These are phyloP conservation scores for Fusarium drepaniforme DNA, from an alignment of 2,329 filamentous ascomycete species.

Conservation along the genomic window DNA sequence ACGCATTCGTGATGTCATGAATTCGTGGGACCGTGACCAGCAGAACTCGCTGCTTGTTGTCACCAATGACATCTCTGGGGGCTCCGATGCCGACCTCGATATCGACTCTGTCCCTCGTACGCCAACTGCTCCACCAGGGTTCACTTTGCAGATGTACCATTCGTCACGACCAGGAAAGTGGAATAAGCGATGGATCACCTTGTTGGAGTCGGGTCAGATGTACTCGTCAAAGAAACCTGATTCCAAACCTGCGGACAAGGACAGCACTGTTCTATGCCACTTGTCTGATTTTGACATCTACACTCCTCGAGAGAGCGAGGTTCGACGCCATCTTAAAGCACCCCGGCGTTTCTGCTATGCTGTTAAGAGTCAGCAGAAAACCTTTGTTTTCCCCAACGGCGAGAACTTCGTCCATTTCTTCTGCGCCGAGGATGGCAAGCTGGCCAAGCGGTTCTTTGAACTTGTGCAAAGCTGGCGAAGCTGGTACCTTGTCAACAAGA, in stretches of 20 bases:
- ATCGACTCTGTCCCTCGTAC: conserved; percentile 70
- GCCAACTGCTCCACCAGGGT: conserved; percentile 72
- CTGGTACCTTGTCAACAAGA: conserved; percentile 87
- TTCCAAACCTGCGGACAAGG: conserved; percentile 72
- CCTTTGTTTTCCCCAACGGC: conserved; percentile 82
- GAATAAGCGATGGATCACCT: conserved; percentile 85
- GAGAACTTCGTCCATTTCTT: conserved; percentile 95
- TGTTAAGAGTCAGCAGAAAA: conserved; percentile 92
- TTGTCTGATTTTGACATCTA: conserved; percentile 95
- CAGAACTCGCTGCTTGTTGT: conserved; percentile 81
- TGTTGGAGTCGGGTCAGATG: conserved; percentile 81
- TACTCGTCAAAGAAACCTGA: conserved; percentile 76
- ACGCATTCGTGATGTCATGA: conserved; percentile 86
- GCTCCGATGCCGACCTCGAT: conserved; percentile 72
- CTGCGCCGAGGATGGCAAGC: conserved; percentile 77
- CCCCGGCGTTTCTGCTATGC: conserved; percentile 90
- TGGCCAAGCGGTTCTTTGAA: conserved; percentile 77
- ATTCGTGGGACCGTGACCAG: conserved; percentile 88
- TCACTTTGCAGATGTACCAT: conserved; percentile 80
- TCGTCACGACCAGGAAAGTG: conserved; percentile 87
- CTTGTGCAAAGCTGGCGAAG: conserved; percentile 86
- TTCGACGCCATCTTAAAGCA: conserved; percentile 79
- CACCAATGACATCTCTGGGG: conserved; percentile 66
- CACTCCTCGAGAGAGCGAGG: conserved; percentile 75
- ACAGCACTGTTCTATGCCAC: conserved; percentile 80